phyloP scores from a whole-genome alignment of 192 early-diverging fungal species.

The Globomyces pollinis-pini region DNA sequence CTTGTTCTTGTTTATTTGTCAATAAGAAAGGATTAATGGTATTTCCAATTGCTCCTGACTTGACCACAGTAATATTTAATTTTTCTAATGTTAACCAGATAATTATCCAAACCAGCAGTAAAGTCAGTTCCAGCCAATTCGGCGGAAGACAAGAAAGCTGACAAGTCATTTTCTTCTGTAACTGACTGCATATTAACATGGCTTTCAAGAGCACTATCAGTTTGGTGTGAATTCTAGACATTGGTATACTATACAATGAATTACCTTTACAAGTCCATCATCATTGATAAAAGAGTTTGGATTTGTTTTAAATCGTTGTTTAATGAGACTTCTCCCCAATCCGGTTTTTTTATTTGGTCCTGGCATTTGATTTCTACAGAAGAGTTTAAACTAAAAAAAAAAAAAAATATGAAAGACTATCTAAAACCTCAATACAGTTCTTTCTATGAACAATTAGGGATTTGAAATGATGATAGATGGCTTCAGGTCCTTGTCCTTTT shows the following conservation, averaged over 20 bases:
- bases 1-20: constrained; percentile 66
- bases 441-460: too few relatives aligned
- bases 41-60: too few relatives aligned
- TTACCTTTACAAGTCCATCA: constrained; percentile 9
- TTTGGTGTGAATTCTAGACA: neutral
- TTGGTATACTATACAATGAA: too few relatives aligned
- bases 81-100: too few relatives aligned
- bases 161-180: constrained; percentile 94
- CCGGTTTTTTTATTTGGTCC: constrained; percentile 9
- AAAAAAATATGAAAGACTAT: neutral
- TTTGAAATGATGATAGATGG: too few relatives aligned
- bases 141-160: constrained; percentile 91
- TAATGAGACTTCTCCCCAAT: constrained; percentile 2
- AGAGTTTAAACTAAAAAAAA: constrained; percentile 2
- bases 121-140: constrained; percentile 82
- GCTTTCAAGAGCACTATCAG: neutral
- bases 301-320: neutral
- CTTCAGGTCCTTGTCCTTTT: too few relatives aligned
- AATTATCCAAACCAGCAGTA: too few relatives aligned
- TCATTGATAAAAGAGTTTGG: constrained; percentile 10
- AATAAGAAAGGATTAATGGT: constrained; percentile 77
- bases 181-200: constrained; percentile 75
- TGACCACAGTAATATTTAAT: constrained; percentile 36
- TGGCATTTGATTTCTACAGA: neutral
- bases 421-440: too few relatives aligned